Evolutionary conservation across 768 basidiomycete species (phyloP), one percentile per base, ranked within the genome.

Genomic region (Lepiota venenata): DNA sequence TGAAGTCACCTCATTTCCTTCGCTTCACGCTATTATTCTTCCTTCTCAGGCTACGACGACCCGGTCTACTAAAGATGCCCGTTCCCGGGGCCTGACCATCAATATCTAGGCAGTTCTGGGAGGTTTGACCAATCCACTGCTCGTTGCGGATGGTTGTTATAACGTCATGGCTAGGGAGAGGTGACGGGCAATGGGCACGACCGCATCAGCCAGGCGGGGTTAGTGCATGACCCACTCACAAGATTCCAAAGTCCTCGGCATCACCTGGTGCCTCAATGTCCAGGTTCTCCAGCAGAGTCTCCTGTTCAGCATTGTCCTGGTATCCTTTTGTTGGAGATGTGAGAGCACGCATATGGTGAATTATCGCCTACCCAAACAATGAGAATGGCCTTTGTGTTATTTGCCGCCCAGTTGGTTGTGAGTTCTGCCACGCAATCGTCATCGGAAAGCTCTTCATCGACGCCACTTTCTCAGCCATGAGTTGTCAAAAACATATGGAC

Each of bases 81-180:
- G 63, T 59, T 35, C 63, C 63, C 12, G 62, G 52, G 22, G 61
- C 64, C 46, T 60, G 64, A 8, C 62, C 63, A 46, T 66, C 65
- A 27, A 66, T 62, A 2, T 60, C 63, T 15, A 58, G 21, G 46
- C 65, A 66, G 16, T 56, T 56, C 51, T 63, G 59, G 3, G 65
- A 66, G 6, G 54, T 47, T 3, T 56, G 41, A 32, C 56, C 53
- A 6, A 52, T 56, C 29, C 60, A 50, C 25, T 60, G 58, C 16
- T 47, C 52, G 41, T 63, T 58, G 12, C 60, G 59, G 15, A 66
- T 55, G 4, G 57, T 55, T 16, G 48, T 51, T 22, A 66, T 54
- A 25, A 63, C 45, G 36, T 63, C 61, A 47, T 48, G 56, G 39
- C 61, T 62, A 16, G 12, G 39, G 20, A 14, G 6, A n/a, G 32